phyloP scores from a whole-genome alignment of 768 basidiomycete species.

The Naematelia encephala region DNA sequence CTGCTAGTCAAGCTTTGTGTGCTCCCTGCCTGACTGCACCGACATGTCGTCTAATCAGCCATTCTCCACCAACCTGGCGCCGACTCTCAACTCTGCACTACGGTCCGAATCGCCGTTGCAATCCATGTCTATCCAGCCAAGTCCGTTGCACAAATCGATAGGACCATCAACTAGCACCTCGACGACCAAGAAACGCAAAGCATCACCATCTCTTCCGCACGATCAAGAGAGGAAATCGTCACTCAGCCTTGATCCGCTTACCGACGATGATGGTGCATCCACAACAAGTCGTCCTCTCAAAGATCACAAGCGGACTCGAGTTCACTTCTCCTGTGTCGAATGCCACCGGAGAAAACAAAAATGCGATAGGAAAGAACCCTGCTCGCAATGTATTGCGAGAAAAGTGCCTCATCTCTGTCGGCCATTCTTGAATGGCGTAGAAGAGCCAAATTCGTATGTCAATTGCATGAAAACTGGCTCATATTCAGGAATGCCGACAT shows the following conservation, averaged over 20 bases:
- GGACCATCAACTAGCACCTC: neutral
- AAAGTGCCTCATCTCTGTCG: conserved; percentile 51
- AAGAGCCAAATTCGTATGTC: conserved; percentile 47
- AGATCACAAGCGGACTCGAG: conserved; percentile 42
- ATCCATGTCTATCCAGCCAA: neutral
- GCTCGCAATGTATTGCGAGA: conserved; percentile 49
- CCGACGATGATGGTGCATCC: conserved; percentile 35
- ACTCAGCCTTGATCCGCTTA: conserved; percentile 24
- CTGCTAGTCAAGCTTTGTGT: too few relatives aligned
- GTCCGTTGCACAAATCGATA: neutral
- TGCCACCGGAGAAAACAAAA: conserved; percentile 49
- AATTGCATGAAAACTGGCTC: neutral
- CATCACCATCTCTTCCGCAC: conserved; percentile 9
- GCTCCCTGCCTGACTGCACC: too few relatives aligned
- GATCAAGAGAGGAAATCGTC: conserved; percentile 22
- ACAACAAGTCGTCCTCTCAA: conserved; percentile 12
- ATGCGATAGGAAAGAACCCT: conserved; percentile 47
- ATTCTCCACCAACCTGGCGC: neutral
- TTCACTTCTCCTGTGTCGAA: conserved; percentile 47
- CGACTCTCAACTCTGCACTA: neutral
- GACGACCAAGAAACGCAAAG: conserved; percentile 30
- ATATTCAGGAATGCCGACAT: conserved; percentile 44
- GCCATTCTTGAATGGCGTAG: conserved; percentile 50
- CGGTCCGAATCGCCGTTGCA: neutral
- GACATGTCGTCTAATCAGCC: neutral